Conservation (phyloP, 192 early-diverging fungal genomes). For the Kappamyces sp. region DNA sequence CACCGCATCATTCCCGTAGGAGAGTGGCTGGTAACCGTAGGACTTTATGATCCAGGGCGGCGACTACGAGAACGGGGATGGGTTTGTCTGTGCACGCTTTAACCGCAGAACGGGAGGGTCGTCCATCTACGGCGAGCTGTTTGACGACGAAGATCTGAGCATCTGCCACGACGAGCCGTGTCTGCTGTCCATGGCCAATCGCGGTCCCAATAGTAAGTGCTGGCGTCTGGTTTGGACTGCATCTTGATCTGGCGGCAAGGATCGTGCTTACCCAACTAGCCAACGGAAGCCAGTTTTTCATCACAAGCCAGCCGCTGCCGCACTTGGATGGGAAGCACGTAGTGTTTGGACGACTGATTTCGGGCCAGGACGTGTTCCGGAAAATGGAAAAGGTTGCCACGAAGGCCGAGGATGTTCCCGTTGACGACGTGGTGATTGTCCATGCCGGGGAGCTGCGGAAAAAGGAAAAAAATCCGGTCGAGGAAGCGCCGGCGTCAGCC, state of each 20-base stretch:
- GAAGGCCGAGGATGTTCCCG: constrained; percentile 74
- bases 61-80: constrained; percentile 45
- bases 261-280: not conserved
- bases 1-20: constrained; percentile 69
- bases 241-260: constrained; percentile 2
- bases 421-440: constrained; percentile 67
- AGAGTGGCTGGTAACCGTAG: constrained; percentile 57
- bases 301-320: constrained; percentile 67
- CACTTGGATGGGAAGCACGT: constrained; percentile 68
- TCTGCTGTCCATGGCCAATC: constrained; percentile 83
- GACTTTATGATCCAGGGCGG: constrained; percentile 95
- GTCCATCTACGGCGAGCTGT: constrained; percentile 78
- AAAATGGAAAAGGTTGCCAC: constrained; percentile 71
- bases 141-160: constrained; percentile 58
- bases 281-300: constrained; percentile 87
- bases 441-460: constrained; percentile 81
- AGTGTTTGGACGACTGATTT: constrained; percentile 68
- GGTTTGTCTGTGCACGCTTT: not conserved
- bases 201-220: constrained; percentile 53
- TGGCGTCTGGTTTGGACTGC: not conserved
- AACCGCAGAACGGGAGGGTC: constrained; percentile 45
- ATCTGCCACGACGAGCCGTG: constrained; percentile 39
- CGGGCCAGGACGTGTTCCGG: constrained; percentile 69
- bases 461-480: not conserved
- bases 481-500: too few species aligned